A percentile compares a stretch with the other conserved stretches of the same genome.
phyloP scores from a whole-genome alignment of 306 rosid species.

The Arachis hypogaea region DNA sequence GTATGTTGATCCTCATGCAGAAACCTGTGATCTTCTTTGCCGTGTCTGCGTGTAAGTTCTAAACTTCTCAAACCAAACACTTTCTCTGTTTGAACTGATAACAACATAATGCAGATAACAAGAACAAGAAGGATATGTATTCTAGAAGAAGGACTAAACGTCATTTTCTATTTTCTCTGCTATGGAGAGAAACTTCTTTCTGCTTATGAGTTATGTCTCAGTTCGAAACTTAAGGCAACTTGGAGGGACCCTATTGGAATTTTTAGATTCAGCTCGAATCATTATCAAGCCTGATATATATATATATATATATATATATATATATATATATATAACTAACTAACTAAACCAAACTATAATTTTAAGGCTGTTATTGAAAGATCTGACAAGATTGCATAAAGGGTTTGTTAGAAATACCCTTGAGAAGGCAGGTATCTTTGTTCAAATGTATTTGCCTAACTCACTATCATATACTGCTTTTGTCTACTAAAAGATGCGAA shows the following conservation, averaged over 20 bases:
- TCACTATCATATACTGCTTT: constrained; percentile 63
- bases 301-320: constrained; percentile 51
- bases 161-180: constrained; percentile 59
- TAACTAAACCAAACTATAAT: too few species aligned
- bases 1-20: constrained; percentile 48
- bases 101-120: constrained; percentile 62
- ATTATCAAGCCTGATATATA: constrained; percentile 54
- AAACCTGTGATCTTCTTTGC: constrained; percentile 43
- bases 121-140: constrained; percentile 37
- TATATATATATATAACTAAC: constrained; percentile 51
- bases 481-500: constrained; percentile 55
- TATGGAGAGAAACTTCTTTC: constrained; percentile 45
- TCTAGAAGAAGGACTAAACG: constrained; percentile 48
- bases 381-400: constrained; percentile 81
- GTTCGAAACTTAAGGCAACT: constrained; percentile 58
- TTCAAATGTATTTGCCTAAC: constrained; percentile 46
- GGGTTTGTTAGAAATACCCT: constrained; percentile 66
- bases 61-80: constrained; percentile 54
- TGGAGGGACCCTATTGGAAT: constrained; percentile 52
- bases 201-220: constrained; percentile 55
- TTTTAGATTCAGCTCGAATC: constrained; percentile 83
- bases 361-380: constrained; percentile 82
- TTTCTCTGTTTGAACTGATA: constrained; percentile 54
- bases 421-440: constrained; percentile 88
- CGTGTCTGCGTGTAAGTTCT: constrained; percentile 54